Evolutionary conservation across 768 basidiomycete genomes (phyloP).

Genomic region (Boletus sp.): DNA sequence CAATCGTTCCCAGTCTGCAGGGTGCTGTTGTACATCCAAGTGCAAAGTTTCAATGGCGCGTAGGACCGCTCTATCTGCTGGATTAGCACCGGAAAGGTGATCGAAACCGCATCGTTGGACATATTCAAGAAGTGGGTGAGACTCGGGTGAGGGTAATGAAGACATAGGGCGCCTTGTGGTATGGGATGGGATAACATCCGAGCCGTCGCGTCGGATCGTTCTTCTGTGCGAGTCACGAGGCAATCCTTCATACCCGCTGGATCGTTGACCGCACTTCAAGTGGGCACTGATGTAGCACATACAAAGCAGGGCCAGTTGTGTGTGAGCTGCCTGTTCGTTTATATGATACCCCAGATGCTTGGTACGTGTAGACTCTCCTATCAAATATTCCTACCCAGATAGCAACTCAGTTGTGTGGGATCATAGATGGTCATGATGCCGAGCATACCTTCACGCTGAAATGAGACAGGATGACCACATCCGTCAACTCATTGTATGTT

Average conservation of each 20-base stretch:
- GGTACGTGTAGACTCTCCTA: not conserved
- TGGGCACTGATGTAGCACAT: constrained; percentile 5
- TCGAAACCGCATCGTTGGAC: too few species aligned
- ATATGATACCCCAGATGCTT: not conserved
- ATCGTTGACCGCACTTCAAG: not conserved
- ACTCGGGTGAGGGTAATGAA: not conserved
- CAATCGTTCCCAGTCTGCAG: too few species aligned
- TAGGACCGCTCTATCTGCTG: too few species aligned
- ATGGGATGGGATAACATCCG: not conserved
- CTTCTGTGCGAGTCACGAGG: too few species aligned
- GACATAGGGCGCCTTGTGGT: too few species aligned
- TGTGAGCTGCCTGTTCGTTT: not conserved
- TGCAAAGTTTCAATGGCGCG: too few species aligned
- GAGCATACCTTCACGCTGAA: constrained; percentile 5
- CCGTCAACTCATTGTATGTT: not conserved
- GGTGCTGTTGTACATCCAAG: too few species aligned
- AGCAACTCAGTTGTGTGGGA: not conserved
- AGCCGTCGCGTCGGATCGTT: not conserved
- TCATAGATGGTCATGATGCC: not conserved
- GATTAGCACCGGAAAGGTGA: too few species aligned
- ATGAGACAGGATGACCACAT: constrained; percentile 2
- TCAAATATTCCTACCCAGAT: constrained; percentile 8
- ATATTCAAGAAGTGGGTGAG: too few species aligned
- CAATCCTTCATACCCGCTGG: not conserved
- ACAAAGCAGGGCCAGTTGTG: constrained; percentile 1